Base-by-base conservation (phyloP, 1,139 yeast species). In the Hansenula lynferdii region DNA sequence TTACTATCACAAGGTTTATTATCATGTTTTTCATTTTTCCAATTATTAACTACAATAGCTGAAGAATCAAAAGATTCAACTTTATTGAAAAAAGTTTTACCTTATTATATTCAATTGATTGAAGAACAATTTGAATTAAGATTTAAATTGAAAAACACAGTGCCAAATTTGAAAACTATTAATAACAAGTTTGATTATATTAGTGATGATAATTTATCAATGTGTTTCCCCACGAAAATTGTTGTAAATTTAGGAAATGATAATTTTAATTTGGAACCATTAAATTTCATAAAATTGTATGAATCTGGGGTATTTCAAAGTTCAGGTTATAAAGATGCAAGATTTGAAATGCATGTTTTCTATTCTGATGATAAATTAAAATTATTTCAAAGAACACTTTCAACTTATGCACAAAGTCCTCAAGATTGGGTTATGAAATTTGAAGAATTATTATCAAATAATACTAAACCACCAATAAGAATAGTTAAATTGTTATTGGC, bases 191-290 rank as follows among this genome's bases (percentile, higher is more conserved):
- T 60, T 45, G 78, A 74, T 41, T 59, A 54, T 35, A 60, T 76
- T 9, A 65, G 83, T 1, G 87, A 81, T 55, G 72, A 71, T 30
- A 70, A 71, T 29, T 58, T 80, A 35, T 52, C 52, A 9, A 66
- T 67, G 34, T 60, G 74, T 1, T 78, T 69, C 37, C 84, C 85
- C 1, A 71, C 84, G 0, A 72, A 71, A 42, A 56, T 81, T 8
- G 61, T 70, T 0, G 35, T 78, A 3, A 59, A 57, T 3, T 67
- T 69, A 38, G 45, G 53, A 14, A 16, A 51, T 55, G 41, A 61
- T 44, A 39, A 64, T 48, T 63, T 75, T 34, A 60, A 62, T 2
- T 46, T 79, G 28, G 72, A 85, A 0, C 56, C 78, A 31, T 54
- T 57, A 8, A 68, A 65, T 27, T 79, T 71, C 45, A 49, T 76